Base-by-base conservation (phyloP, 2,329 filamentous ascomycete species). In the Sporothrix euskadiensis region DNA sequence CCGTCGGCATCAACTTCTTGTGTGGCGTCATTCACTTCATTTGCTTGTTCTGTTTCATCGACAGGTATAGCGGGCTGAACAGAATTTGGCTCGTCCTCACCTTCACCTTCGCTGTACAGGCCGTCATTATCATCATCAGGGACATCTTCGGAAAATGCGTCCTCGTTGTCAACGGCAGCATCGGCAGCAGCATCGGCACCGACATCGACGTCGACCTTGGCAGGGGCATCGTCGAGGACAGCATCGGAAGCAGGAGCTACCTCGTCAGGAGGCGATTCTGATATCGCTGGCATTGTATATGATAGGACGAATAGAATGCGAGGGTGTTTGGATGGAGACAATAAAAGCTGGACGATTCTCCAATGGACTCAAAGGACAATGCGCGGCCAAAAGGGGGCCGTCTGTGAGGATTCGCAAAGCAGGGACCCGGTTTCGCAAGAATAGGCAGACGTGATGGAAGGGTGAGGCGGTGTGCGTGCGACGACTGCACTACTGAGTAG, bases 91-190 rank as follows among this genome's bases (percentile, higher is more conserved):
- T 32, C 19, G 63, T 10, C n/a, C 7, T 35, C 10, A 4, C 22
- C 76, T 59, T 80, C 79, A 73, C 82, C 80, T 69, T 84, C 82
- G 78, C 80, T 82, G 78, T 87, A 87, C 39, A 82, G 81, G 76
- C 85, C 83, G 77, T 86, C 80, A 79, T 84, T 85, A 80, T 84
- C 84, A 78, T 84, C 82, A 79, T 84, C 83, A 81, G 81, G 80
- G 74, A 81, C 78, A 78, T 81, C 52, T 56, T 6, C 44, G 44
- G 44, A 14, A 12, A 49, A 49, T 26, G 52, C 16, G 9, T 30
- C 76, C 69, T 76, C 79, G 75, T 83, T 79, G 74, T 79, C 80
- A 26, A 59, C n/a, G 10, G 32, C 54, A 8, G 8, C 8, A 71
- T 22, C 22, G 52, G 7, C n/a, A 19, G 32, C 54, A 8, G 8